Conservation (phyloP, 495 filamentous ascomycete species). For the Geoglossum glabrum region DNA sequence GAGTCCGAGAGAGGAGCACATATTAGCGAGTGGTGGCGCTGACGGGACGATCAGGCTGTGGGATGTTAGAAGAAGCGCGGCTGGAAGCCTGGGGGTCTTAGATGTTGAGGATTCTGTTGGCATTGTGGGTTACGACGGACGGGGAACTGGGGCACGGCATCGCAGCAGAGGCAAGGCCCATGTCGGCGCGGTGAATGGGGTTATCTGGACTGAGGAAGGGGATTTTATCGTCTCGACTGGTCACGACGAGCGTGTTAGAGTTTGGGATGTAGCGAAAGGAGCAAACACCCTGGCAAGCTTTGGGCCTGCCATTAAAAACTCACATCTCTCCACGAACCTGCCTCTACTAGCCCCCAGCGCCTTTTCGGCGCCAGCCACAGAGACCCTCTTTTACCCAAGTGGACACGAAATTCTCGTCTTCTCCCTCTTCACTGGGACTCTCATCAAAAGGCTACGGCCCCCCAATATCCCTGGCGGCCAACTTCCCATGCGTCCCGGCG, state of each 20-base stretch:
- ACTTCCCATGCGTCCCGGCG: background rate
- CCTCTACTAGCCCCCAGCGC: conserved; percentile 39
- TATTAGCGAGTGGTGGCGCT: conserved; percentile 55
- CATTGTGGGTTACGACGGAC: conserved; percentile 25
- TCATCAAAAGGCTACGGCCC: conserved; percentile 45
- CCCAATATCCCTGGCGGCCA: conserved; percentile 27
- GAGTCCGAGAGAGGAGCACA: conserved; percentile 57
- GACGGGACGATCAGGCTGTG: conserved; percentile 70
- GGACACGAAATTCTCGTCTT: conserved; percentile 58
- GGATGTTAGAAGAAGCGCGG: conserved; percentile 50
- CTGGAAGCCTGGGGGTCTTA: conserved; percentile 49
- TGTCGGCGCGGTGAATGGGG: conserved; percentile 55
- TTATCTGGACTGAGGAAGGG: conserved; percentile 67
- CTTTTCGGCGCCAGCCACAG: conserved; percentile 28
- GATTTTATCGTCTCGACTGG: conserved; percentile 54
- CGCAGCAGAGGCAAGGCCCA: conserved; percentile 43
- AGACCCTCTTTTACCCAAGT: conserved; percentile 57
- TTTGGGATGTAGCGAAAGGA: conserved; percentile 63
- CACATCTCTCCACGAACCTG: conserved; percentile 37
- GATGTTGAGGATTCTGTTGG: conserved; percentile 70
- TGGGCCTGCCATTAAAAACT: conserved; percentile 56
- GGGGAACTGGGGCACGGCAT: conserved; percentile 25
- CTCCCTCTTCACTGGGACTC: conserved; percentile 51
- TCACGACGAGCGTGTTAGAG: conserved; percentile 60
- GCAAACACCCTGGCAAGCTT: conserved; percentile 72